Evolutionary conservation across 805 yeast genomes (phyloP).

Genomic region (Candida berthetii): DNA sequence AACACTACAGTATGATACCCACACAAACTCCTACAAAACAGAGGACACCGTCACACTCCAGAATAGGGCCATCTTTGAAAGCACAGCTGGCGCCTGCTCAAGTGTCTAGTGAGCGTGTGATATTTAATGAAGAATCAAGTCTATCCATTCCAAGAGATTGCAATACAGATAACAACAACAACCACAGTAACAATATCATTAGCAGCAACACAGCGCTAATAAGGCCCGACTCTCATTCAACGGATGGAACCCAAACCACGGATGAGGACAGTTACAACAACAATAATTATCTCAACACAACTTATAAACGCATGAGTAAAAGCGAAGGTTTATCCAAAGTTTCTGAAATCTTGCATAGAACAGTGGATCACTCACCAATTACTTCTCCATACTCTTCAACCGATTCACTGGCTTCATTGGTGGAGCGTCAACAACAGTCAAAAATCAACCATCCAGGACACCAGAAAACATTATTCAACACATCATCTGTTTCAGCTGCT

Average conservation of each 20-base stretch:
- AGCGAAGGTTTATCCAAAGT: background rate
- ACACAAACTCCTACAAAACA: background rate
- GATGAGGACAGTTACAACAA: background rate
- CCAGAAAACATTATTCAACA: constrained; percentile 10
- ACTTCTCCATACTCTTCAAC: constrained; percentile 24
- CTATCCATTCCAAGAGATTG: constrained; percentile 5
- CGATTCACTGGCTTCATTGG: constrained; percentile 29
- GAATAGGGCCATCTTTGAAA: constrained; percentile 7
- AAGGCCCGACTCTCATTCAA: background rate
- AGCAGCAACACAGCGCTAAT: background rate
- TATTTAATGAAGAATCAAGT: background rate
- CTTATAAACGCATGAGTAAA: background rate
- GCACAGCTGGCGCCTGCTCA: constrained; percentile 14
- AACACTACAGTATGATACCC: background rate
- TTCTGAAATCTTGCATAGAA: background rate
- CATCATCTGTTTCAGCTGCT: background rate
- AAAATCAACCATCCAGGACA: constrained; percentile 37
- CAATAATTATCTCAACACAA: background rate
- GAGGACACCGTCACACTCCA: constrained; percentile 2
- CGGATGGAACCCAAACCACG: background rate
- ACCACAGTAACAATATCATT: background rate
- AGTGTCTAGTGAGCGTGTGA: constrained; percentile 4
- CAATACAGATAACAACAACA: background rate
- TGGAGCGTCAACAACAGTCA: constrained; percentile 32
- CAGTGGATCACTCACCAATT: background rate